phyloP scores from a whole-genome alignment of 805 yeast genomes.

The Zygosaccharomyces bailii region DNA sequence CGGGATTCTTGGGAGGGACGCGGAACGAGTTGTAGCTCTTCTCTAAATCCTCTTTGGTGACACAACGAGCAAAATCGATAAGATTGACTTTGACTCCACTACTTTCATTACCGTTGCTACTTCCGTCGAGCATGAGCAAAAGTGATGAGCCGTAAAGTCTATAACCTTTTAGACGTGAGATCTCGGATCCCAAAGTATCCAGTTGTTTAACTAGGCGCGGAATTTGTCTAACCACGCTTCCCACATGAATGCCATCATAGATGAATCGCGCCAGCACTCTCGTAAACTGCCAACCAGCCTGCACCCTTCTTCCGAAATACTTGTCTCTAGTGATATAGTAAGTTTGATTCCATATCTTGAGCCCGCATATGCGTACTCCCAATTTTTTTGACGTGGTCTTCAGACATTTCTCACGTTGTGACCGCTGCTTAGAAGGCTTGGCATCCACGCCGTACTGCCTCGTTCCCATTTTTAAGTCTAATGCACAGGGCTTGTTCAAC shows the following conservation, averaged over 20 bases:
- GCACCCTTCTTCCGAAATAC: constrained; percentile 82
- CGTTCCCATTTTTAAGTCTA: constrained; percentile 97
- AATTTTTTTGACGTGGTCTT: constrained; percentile 73
- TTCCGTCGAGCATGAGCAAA: constrained; percentile 84
- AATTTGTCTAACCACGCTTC: constrained; percentile 61
- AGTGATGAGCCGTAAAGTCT: constrained; percentile 90
- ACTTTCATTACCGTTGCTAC: constrained; percentile 21
- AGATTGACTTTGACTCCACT: constrained; percentile 53
- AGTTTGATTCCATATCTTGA: constrained; percentile 72
- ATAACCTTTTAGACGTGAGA: constrained; percentile 62
- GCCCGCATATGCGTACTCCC: constrained; percentile 93
- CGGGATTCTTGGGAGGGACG: constrained; percentile 69
- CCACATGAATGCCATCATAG: constrained; percentile 63
- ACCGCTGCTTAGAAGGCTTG: constrained; percentile 57
- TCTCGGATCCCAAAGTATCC: constrained; percentile 52
- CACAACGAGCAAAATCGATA: constrained; percentile 94
- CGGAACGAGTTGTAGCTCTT: constrained; percentile 41
- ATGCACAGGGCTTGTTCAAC: constrained; percentile 80
- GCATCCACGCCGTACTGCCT: constrained; percentile 98
- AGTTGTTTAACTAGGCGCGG: constrained; percentile 62
- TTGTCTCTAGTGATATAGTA: constrained; percentile 74
- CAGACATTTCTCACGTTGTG: constrained; percentile 79
- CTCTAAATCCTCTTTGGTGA: constrained; percentile 55
- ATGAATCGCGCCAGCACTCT: constrained; percentile 69
- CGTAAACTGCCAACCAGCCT: constrained; percentile 72